Conservation (phyloP, 805 yeast species). For the Sungouiella blattae region DNA sequence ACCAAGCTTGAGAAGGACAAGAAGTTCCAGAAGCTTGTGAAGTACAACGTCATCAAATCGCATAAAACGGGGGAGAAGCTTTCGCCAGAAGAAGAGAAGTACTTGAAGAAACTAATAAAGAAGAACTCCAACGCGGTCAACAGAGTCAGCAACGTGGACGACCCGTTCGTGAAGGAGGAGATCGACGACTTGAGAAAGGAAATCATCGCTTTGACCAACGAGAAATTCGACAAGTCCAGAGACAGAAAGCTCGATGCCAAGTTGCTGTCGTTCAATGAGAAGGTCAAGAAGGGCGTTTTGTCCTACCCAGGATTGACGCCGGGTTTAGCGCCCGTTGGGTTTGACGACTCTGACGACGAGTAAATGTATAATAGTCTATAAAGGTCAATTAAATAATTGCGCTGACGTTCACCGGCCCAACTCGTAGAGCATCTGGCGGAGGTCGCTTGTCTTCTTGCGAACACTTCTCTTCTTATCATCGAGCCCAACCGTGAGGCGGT, state of each 20-base stretch:
- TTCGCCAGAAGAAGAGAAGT: constrained; percentile 34
- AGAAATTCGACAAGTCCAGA: constrained; percentile 24
- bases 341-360: constrained; percentile 22
- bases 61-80: constrained; percentile 22
- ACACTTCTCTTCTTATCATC: constrained; percentile 75
- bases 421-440: constrained; percentile 75
- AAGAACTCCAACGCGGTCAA: constrained; percentile 33
- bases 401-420: constrained; percentile 22
- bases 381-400: not conserved
- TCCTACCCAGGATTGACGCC: constrained; percentile 71
- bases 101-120: constrained; percentile 34
- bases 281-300: constrained; percentile 41
- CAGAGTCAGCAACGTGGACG: constrained; percentile 28
- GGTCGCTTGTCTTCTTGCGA: constrained; percentile 71
- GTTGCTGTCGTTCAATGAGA: constrained; percentile 29
- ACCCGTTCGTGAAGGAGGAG: constrained; percentile 27
- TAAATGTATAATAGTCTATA: constrained; percentile 14
- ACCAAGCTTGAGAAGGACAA: constrained; percentile 26
- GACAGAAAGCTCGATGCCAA: constrained; percentile 17
- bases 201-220: constrained; percentile 21
- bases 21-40: constrained; percentile 33
- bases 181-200: constrained; percentile 26
- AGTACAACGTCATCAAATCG: constrained; percentile 36
- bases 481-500: constrained; percentile 47
- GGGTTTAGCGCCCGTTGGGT: constrained; percentile 80